Conservation (phyloP, 305 asterid species). For the Fraxinus latifolia region DNA sequence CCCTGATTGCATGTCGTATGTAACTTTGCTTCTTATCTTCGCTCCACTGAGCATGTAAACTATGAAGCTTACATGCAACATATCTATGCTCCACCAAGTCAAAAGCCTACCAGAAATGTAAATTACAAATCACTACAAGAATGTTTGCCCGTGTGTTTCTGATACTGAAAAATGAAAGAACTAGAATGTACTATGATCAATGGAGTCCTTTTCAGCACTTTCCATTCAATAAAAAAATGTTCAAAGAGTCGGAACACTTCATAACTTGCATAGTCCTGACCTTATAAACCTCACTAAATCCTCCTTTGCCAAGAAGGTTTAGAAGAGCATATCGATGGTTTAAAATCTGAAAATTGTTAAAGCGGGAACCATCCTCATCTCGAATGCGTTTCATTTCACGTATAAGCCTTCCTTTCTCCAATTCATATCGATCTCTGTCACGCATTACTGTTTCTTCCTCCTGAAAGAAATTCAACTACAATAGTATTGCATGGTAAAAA, state of each 20-base stretch:
- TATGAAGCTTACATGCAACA: slow-evolving; percentile 98
- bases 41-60: slow-evolving; percentile 96
- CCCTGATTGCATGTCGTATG: slow-evolving; percentile 95
- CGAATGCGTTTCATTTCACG: slow-evolving; percentile 99
- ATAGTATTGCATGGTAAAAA: slow-evolving; percentile 19
- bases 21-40: slow-evolving; percentile 98
- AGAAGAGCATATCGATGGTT: slow-evolving; percentile 93
- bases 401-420: slow-evolving; percentile 92
- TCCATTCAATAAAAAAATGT: slow-evolving; percentile 6
- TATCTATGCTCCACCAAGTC: slow-evolving; percentile 94
- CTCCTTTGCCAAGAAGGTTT: slow-evolving; percentile 97
- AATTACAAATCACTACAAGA: slow-evolving; percentile 23
- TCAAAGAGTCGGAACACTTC: slow-evolving; percentile 10
- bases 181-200: slow-evolving; percentile 12
- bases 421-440: slow-evolving; percentile 90
- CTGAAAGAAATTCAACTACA: slow-evolving; percentile 38
- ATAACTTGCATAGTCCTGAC: slow-evolving; percentile 34
- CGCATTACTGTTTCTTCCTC: slow-evolving; percentile 92
- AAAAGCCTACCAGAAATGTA: slow-evolving; percentile 70
- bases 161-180: slow-evolving; percentile 12
- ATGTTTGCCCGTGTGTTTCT: not conserved
- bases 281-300: slow-evolving; percentile 98
- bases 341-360: slow-evolving; percentile 92
- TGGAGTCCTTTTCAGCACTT: slow-evolving; percentile 2
- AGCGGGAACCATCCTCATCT: slow-evolving; percentile 96